phyloP scores from a whole-genome alignment of 164 flowering plant species.

The Kingdonia uniflora region DNA sequence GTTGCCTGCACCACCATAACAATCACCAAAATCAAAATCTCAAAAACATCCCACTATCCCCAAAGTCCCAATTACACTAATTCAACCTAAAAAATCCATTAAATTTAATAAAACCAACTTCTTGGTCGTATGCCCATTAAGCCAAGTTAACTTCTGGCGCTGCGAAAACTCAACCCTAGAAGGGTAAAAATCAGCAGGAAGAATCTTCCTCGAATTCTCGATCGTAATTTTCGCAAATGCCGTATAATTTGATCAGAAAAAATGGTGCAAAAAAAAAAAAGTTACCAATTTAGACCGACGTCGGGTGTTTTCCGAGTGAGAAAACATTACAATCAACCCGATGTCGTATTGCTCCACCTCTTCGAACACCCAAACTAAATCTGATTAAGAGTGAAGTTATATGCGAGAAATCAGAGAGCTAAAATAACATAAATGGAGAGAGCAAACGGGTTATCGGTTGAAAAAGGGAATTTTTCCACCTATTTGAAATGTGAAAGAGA shows the following conservation, averaged over 20 bases:
- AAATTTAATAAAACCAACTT: slow-evolving; percentile 92
- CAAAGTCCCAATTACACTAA: background rate
- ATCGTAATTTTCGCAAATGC: slow-evolving; percentile 91
- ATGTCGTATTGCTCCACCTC: too few relatives aligned
- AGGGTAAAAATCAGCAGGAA: slow-evolving; percentile 51
- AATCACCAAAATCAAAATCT: background rate
- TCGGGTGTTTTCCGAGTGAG: slow-evolving; percentile 46
- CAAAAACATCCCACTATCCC: background rate
- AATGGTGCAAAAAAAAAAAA: background rate
- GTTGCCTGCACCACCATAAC: slow-evolving; percentile 52
- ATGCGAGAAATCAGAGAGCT: too few relatives aligned
- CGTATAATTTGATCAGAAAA: slow-evolving; percentile 12
- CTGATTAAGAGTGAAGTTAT: too few relatives aligned
- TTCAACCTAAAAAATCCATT: slow-evolving; percentile 26
- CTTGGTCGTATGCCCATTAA: slow-evolving; percentile 63
- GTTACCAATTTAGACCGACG: slow-evolving; percentile 42
- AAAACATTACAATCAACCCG: slow-evolving; percentile 40
- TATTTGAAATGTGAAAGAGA: too few relatives aligned
- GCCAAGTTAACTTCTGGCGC: slow-evolving; percentile 82
- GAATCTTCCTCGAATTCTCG: slow-evolving; percentile 79
- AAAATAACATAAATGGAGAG: too few relatives aligned
- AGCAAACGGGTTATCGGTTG: too few relatives aligned
- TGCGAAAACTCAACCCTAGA: slow-evolving; percentile 84
- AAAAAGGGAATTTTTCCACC: too few relatives aligned
- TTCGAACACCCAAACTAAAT: too few relatives aligned